A percentile compares a stretch with the other conserved stretches of the same genome.
Conservation (phyloP, 148 eudicot genomes). For the Fagopyrum esculentum region DNA sequence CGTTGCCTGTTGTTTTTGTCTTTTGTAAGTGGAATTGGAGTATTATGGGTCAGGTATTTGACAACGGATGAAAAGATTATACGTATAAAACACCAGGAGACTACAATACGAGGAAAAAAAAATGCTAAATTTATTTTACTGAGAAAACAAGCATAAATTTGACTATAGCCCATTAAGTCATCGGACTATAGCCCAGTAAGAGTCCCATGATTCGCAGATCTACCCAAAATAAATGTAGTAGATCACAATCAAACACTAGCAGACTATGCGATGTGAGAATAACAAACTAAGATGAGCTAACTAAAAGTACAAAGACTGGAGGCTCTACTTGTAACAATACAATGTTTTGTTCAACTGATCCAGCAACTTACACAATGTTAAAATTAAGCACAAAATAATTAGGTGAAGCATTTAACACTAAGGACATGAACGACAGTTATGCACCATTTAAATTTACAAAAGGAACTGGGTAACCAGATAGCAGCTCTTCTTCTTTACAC, state of each 20-base stretch:
- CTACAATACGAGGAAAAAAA: no score
- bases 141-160: not conserved
- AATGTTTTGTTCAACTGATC: not conserved
- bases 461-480: not conserved
- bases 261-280: not conserved
- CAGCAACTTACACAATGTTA: conserved; percentile 6
- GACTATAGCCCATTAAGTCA: not conserved
- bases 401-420: conserved; percentile 1
- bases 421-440: conserved; percentile 4
- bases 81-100: no score
- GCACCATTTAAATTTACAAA: conserved; percentile 10
- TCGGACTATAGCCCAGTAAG: not conserved
- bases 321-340: conserved; percentile 6
- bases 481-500: conserved; percentile 6
- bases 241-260: no score
- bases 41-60: no score
- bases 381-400: not conserved
- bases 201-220: no score
- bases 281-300: not conserved
- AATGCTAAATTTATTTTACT: no score
- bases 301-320: not conserved
- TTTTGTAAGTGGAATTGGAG: no score
- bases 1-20: no score
- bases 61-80: no score
- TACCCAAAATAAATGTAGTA: no score